These are phyloP conservation scores for Kregervanrija pseudodelftensis DNA, from an alignment of 805 yeast genomes.

Conservation along the genomic window DNA sequence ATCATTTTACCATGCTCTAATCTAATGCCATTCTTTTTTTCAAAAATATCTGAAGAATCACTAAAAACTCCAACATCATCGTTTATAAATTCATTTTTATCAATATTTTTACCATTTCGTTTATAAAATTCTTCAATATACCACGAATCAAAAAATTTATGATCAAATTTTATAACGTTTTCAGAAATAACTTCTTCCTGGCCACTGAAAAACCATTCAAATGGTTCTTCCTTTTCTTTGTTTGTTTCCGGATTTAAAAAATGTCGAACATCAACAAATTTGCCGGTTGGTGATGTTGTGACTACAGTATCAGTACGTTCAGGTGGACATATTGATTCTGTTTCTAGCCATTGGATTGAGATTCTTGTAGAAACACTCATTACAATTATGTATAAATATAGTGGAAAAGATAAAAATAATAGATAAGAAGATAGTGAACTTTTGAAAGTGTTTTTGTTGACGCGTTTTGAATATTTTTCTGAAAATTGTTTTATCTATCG, in stretches of 20 bases:
- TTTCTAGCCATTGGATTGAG: constrained; percentile 41
- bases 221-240: constrained; percentile 25
- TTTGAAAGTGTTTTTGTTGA: no score
- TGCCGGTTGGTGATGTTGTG: constrained; percentile 34
- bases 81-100: background rate
- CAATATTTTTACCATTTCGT: no score
- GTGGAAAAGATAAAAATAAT: background rate
- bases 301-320: constrained; percentile 46
- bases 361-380: constrained; percentile 37
- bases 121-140: constrained; percentile 22
- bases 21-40: constrained; percentile 33
- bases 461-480: no score
- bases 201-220: constrained; percentile 58
- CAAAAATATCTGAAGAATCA: background rate
- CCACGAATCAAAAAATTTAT: constrained; percentile 35
- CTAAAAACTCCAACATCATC: constrained; percentile 4
- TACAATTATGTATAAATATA: background rate
- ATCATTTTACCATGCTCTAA: constrained; percentile 45
- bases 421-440: no score
- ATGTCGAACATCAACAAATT: constrained; percentile 43
- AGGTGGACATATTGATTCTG: constrained; percentile 29
- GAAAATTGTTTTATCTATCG: no score
- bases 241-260: constrained; percentile 20
- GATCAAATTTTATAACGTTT: constrained; percentile 32
- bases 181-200: constrained; percentile 31